Evolutionary conservation across 73 alveolate genomes (phyloP), one percentile per base, ranked within the genome.

Genomic region (Durusdinium trenchii): DNA sequence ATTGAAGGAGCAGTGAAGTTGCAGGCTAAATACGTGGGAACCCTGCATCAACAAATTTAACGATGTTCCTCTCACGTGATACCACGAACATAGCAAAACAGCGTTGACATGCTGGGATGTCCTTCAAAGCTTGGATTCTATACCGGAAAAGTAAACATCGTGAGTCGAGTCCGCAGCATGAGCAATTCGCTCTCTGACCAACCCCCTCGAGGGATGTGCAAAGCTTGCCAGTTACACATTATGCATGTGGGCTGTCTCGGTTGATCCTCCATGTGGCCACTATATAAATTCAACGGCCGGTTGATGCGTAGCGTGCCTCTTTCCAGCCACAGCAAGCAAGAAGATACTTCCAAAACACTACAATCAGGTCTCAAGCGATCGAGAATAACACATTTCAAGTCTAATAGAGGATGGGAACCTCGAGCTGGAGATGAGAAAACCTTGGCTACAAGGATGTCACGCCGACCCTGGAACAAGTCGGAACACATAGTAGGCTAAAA

Each of bases 371-470:
- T 38, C 86, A 52, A 76, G 43, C 10, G 60, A 57, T 76, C 86
- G 23, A 76, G 38, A 9, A 76, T 9, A 52, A n/a, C 54, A 3
- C 42, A 57, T 7, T 52, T 28, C 52, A 76, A 26, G 50, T 71
- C 84, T 36, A 71, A 71, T 20, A 71, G 84, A 71, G 84, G 84
- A 36, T 71, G 36, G n/a, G 84, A 71, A 10, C 84, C 84, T 35
- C 84, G 84, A 71, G 84, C 84, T 71, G 84, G 84, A 30, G 84
- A 71, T 6, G 47, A 26, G 84, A 71, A 71, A 36, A 71, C 84
- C 84, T 71, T 3, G 84, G 84, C 50, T 71, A 12, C 64, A 12
- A 20, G 9, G 64, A 54, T 54, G 20, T 54, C 64, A 54, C 20
- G 64, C 64, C 20, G 20, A 54, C 20, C 64, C 20, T 71, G n/a